These are phyloP conservation scores for Fusarium sp. DNA, from an alignment of 2,329 filamentous ascomycete genomes.

Conservation along the genomic window DNA sequence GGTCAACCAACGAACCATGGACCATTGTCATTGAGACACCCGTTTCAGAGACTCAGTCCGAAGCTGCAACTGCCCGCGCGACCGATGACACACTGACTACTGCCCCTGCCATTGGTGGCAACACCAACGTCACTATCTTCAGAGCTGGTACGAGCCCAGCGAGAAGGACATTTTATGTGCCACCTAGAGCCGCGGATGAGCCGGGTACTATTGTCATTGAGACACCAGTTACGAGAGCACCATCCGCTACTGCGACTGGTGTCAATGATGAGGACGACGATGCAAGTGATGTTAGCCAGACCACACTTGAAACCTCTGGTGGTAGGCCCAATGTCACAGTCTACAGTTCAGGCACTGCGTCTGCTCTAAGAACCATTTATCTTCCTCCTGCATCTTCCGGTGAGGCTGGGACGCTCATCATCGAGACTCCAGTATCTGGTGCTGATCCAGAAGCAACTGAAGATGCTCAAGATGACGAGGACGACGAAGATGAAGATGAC, in stretches of 20 bases:
- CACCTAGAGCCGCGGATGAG: not conserved
- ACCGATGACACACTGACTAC: conserved; percentile 5
- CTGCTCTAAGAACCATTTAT: not conserved
- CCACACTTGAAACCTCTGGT: not conserved
- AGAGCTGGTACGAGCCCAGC: conserved; percentile 1
- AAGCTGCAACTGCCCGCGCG: conserved; percentile 13
- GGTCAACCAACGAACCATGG: conserved; percentile 4
- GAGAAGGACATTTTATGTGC: conserved; percentile 7
- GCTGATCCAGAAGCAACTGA: not conserved
- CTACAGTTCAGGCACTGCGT: not conserved
- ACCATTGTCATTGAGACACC: conserved; percentile 22
- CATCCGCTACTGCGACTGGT: not conserved
- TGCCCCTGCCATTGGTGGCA: conserved; percentile 5
- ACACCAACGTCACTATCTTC: conserved; percentile 19
- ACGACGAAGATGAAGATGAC: not conserved
- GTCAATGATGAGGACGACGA: not conserved
- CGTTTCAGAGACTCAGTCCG: conserved; percentile 13
- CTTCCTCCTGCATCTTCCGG: conserved; percentile 2
- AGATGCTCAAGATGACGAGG: not conserved
- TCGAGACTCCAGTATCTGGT: not conserved
- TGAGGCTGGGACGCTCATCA: conserved; percentile 5
- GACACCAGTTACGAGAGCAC: not conserved
- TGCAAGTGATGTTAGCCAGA: not conserved
- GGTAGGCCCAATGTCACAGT: not conserved
- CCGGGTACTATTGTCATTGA: conserved; percentile 27